Percentiles rank a stretch among this genome's conserved stretches.
Evolutionary conservation across 2,329 filamentous ascomycete genomes (phyloP).

Genomic region (Phymatotrichopsis omnivora): DNA sequence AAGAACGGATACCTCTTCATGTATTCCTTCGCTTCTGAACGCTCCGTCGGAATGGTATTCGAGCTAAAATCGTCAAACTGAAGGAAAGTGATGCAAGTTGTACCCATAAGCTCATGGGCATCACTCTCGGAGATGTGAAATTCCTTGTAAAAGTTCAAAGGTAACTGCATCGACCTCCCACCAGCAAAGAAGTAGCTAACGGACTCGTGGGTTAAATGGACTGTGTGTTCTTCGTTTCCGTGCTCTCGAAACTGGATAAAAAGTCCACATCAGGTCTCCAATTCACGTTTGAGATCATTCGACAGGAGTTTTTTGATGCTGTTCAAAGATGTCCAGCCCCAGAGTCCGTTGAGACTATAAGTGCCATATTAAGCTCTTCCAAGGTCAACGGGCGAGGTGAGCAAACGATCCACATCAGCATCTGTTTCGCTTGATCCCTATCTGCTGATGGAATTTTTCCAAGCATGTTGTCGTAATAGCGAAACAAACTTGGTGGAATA

Average conservation of each 20-base stretch:
- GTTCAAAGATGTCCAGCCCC: too few relatives aligned
- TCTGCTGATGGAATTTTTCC: background rate
- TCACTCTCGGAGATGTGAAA: background rate
- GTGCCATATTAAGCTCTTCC: background rate
- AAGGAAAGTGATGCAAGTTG: background rate
- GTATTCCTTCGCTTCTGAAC: background rate
- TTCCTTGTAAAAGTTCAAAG: too few relatives aligned
- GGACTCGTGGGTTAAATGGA: background rate
- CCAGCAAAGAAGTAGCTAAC: too few relatives aligned
- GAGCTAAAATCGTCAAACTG: background rate
- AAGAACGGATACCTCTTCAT: background rate
- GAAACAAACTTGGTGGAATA: slow-evolving; percentile 1
- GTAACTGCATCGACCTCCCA: too few relatives aligned
- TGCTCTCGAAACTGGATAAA: too few relatives aligned
- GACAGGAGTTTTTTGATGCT: background rate
- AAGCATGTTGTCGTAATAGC: slow-evolving; percentile 4
- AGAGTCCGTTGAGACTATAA: background rate
- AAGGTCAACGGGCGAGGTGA: slow-evolving; percentile 2
- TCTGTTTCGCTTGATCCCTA: background rate
- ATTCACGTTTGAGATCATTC: background rate
- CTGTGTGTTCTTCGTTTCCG: background rate
- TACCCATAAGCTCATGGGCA: background rate
- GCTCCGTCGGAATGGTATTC: background rate
- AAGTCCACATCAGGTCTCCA: too few relatives aligned
- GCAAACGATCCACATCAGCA: slow-evolving; percentile 12